A percentile compares a stretch with the other conserved stretches of the same genome.
Evolutionary conservation across 2,329 filamentous ascomycete genomes (phyloP).

Genomic region (Colletotrichum cuscutae): DNA sequence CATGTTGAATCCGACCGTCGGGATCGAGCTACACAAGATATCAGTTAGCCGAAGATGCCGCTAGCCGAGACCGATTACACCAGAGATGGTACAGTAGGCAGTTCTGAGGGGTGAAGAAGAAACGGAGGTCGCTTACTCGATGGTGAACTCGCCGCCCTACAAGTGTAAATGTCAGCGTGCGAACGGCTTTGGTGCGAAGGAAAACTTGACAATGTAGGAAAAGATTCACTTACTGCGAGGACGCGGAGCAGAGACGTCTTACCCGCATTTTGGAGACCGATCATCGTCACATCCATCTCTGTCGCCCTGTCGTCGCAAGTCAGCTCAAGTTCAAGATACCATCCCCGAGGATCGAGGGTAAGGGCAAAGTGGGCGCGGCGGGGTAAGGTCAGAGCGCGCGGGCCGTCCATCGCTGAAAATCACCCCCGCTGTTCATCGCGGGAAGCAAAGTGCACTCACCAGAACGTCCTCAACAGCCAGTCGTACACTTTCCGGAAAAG

Average conservation of each 20-base stretch:
- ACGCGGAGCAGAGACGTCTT: conserved; percentile 96
- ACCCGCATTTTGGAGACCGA: conserved; percentile 96
- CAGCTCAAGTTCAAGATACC: conserved; percentile 30
- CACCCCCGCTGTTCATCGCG: conserved; percentile 21
- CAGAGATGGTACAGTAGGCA: not conserved
- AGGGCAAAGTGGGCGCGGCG: conserved; percentile 23
- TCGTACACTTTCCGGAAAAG: conserved; percentile 96
- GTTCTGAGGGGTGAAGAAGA: conserved; percentile 1
- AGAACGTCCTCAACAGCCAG: conserved; percentile 97
- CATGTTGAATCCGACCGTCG: conserved; percentile 99
- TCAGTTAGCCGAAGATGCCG: conserved; percentile 35
- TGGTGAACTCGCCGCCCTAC: conserved; percentile 96
- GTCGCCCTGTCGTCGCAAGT: conserved; percentile 77
- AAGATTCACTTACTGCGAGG: conserved; percentile 79
- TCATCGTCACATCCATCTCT: conserved; percentile 99
- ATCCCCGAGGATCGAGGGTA: conserved; percentile 10
- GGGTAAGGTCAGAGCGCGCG: conserved; percentile 25
- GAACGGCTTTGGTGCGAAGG: conserved; percentile 26
- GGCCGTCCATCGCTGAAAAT: conserved; percentile 17
- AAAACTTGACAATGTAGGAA: conserved; percentile 34
- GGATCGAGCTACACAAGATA: conserved; percentile 81
- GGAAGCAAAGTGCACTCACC: conserved; percentile 66
- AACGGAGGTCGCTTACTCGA: conserved; percentile 79
- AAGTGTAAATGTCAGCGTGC: conserved; percentile 46
- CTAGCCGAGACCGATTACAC: conserved; percentile 14